Conservation (phyloP, 768 basidiomycete genomes). For the Butyriboletus loyo region DNA sequence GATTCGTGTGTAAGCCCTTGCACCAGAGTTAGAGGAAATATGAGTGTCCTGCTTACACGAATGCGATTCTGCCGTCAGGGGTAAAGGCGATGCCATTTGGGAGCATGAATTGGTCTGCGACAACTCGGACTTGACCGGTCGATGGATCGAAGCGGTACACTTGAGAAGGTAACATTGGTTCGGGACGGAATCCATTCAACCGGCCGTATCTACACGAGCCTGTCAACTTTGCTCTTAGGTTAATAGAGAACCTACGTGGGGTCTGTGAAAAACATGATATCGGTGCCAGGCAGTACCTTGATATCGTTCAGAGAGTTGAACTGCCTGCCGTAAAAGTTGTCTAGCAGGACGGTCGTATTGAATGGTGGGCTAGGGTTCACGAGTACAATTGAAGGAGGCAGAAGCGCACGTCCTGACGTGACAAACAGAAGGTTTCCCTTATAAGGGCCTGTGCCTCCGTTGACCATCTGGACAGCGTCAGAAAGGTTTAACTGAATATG, state of each 20-base stretch:
- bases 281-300: constrained; percentile 60
- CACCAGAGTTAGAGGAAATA: background rate
- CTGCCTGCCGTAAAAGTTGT: no score
- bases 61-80: constrained; percentile 61
- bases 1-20: constrained; percentile 9
- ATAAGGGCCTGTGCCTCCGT: no score
- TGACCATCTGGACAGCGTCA: constrained; percentile 64
- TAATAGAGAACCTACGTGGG: constrained; percentile 42
- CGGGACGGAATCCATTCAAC: constrained; percentile 61
- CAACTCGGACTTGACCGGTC: no score
- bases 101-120: no score
- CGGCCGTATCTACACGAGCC: constrained; percentile 54
- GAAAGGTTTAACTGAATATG: constrained; percentile 57
- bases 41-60: no score
- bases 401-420: constrained; percentile 61
- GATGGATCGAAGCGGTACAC: constrained; percentile 16
- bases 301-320: no score
- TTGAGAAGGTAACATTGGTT: constrained; percentile 44
- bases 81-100: constrained; percentile 76
- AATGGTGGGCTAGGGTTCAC: no score
- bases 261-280: constrained; percentile 76
- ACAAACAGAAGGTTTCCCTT: no score
- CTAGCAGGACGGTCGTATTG: no score
- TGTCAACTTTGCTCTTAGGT: background rate
- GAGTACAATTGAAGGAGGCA: constrained; percentile 65